These are phyloP conservation scores for Hortaea sp. DNA, from an alignment of 2,329 filamentous ascomycete genomes.

Conservation along the genomic window DNA sequence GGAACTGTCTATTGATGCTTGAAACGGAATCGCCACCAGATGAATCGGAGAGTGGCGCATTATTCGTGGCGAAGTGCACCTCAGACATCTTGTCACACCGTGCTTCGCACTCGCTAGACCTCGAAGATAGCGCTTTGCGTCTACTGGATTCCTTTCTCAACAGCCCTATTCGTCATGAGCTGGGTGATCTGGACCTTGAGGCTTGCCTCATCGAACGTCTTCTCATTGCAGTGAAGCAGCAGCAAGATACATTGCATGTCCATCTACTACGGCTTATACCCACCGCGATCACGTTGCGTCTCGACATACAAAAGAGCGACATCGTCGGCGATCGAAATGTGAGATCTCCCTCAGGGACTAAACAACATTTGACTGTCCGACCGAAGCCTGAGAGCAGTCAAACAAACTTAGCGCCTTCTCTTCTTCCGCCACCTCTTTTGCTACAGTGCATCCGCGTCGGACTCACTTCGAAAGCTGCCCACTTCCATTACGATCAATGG, in stretches of 20 bases:
- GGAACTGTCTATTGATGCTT: conserved; percentile 12
- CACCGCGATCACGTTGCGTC: conserved; percentile 55
- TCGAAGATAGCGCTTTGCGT: neutral
- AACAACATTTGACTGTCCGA: no score
- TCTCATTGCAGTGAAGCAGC: conserved; percentile 11
- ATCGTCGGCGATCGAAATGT: no score
- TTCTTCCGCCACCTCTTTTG: conserved; percentile 56
- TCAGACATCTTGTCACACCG: neutral
- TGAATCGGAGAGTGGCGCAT: conserved; percentile 2
- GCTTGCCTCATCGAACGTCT: conserved; percentile 15
- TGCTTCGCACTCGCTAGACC: conserved; percentile 11
- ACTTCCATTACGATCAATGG: conserved; percentile 82
- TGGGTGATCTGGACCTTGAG: conserved; percentile 17
- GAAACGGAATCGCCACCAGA: conserved; percentile 6
- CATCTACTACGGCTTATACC: conserved; percentile 70
- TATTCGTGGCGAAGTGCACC: neutral
- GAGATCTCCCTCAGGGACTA: no score
- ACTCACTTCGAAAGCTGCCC: conserved; percentile 63
- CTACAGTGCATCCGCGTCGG: conserved; percentile 77
- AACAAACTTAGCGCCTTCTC: conserved; percentile 15
- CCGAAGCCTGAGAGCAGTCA: neutral
- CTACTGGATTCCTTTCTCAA: neutral
- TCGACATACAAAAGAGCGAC: conserved; percentile 1
- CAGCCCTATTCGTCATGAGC: conserved; percentile 3
- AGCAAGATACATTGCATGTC: conserved; percentile 15